A percentile compares a stretch with the other conserved stretches of the same genome.
These are phyloP conservation scores for Ogataea polymorpha DNA, from an alignment of 805 yeast genomes.

Conservation along the genomic window DNA sequence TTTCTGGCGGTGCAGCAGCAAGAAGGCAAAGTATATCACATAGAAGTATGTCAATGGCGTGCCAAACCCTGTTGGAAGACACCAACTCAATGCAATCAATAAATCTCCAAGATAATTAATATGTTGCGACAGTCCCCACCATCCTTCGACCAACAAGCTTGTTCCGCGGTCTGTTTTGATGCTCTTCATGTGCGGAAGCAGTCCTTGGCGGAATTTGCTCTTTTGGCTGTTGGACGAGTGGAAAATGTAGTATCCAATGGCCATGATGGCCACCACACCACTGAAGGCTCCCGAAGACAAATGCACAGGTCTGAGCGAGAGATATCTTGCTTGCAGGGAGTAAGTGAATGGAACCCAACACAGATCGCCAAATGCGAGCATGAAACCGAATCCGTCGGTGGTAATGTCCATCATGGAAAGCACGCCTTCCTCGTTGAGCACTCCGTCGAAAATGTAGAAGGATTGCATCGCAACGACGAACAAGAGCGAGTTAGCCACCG, in stretches of 20 bases:
- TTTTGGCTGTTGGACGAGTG: slow-evolving; percentile 82
- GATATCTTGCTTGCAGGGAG: slow-evolving; percentile 78
- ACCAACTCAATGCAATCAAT: slow-evolving; percentile 89
- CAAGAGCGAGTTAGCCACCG: slow-evolving; percentile 66
- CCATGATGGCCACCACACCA: slow-evolving; percentile 44
- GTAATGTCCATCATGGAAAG: slow-evolving; percentile 94
- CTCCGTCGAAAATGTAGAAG: slow-evolving; percentile 87
- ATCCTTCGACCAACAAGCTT: slow-evolving; percentile 79
- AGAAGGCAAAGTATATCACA: slow-evolving; percentile 73
- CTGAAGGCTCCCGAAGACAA: slow-evolving; percentile 43
- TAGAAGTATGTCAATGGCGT: slow-evolving; percentile 88
- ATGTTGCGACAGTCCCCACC: slow-evolving; percentile 96
- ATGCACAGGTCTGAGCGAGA: slow-evolving; percentile 59
- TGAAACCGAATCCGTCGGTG: slow-evolving; percentile 95
- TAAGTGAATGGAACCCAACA: slow-evolving; percentile 92
- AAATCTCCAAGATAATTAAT: slow-evolving; percentile 96
- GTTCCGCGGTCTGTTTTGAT: slow-evolving; percentile 77
- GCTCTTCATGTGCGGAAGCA: slow-evolving; percentile 61
- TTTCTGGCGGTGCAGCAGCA: slow-evolving; percentile 81
- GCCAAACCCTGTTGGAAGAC: slow-evolving; percentile 79
- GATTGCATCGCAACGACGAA: slow-evolving; percentile 69
- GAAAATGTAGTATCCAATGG: slow-evolving; percentile 74
- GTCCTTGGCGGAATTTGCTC: slow-evolving; percentile 76
- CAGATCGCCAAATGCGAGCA: slow-evolving; percentile 93
- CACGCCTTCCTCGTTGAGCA: slow-evolving; percentile 83